Evolutionary conservation across 306 rosid species (phyloP), one percentile per base, ranked within the genome.

Genomic region (Corylus avellana): DNA sequence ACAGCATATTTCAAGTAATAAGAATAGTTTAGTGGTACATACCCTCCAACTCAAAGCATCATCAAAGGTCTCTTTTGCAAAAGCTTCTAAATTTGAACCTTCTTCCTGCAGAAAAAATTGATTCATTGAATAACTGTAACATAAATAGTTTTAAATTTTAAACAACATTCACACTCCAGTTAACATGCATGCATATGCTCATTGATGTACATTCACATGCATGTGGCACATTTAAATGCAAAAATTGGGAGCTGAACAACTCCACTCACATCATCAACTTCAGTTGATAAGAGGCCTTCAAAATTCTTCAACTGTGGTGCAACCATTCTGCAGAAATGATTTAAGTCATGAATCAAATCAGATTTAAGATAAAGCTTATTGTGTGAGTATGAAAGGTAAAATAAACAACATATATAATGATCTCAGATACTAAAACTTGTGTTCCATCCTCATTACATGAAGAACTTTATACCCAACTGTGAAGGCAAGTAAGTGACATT

Each of bases 1-100:
- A 55, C 22, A 2, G n/a, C 7, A 55, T 55, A n/a, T 55, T 55
- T 5, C 55, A 18, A 5, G 12, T 50, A 53, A 55, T 55, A 22
- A 55, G 20, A 55, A 55, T 55, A 55, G 59, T 5, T 11, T 2
- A 55, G 4, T 51, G 46, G 18, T 51, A 16, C 55, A 6, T 83
- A 90, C 94, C 88, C 87, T 69, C 96, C 96, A 91, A 64, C 76
- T 13, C 56, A 91, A 75, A n/a, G 96, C 87, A 83, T 87, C 81
- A 73, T 89, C 96, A 0, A 57, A 7, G 1, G 75, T 74, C 73
- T 22, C 79, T 1, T 75, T 84, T 9, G 79, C 85, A 74, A 3
- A 83, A 75, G 80, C 69, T 82, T 81, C 91, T 25, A 86, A 27
- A 20, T 29, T 72, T 67, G 92, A 89, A 66, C 93, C 93, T 22